Evolutionary conservation across 176 grass and related monocot genomes (phyloP).

Genomic region (Chloris gayana): DNA sequence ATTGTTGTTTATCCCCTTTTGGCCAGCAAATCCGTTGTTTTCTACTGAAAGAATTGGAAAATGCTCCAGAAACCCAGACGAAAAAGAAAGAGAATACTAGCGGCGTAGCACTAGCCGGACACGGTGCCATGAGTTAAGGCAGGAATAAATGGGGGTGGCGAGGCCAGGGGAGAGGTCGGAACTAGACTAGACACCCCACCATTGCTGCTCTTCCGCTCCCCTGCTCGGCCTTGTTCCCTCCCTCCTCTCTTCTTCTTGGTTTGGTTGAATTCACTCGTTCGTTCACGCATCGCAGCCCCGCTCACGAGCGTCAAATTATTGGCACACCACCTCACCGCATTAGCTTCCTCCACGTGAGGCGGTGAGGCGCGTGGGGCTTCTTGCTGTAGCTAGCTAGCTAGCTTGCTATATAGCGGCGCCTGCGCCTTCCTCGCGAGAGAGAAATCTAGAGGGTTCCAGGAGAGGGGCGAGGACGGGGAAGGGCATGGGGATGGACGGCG

Average conservation of each 20-base stretch:
- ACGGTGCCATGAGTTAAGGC: background rate
- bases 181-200: background rate
- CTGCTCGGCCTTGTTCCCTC: background rate
- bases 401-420: background rate
- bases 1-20: background rate
- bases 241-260: background rate
- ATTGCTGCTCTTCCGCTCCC: background rate
- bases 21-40: background rate
- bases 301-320: slow-evolving; percentile 22
- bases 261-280: background rate
- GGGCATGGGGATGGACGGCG: slow-evolving; percentile 52
- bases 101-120: background rate
- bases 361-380: background rate
- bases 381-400: background rate
- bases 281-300: background rate
- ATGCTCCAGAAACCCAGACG: background rate
- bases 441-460: background rate
- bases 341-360: background rate
- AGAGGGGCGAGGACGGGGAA: background rate
- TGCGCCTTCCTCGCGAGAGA: background rate
- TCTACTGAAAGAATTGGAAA: background rate
- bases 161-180: background rate
- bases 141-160: slow-evolving; percentile 25
- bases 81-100: background rate
- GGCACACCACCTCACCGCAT: slow-evolving; percentile 4